Evolutionary conservation across 1,139 yeast species (phyloP), one percentile per base, ranked within the genome.

Genomic region (Komagataea norvegica): DNA sequence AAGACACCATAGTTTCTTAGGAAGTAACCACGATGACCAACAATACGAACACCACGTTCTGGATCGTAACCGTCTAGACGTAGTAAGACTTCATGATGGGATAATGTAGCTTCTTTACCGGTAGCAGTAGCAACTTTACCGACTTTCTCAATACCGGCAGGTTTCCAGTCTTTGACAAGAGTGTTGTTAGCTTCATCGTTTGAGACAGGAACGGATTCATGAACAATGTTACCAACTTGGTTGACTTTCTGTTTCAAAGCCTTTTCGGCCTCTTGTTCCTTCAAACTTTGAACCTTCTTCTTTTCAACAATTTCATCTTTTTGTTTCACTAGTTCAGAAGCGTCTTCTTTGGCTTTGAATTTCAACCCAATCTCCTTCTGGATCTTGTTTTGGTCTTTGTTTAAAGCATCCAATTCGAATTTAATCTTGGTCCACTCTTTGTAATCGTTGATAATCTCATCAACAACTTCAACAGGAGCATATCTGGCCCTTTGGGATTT

Each of bases 21-120:
- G 67, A 91, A 91, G 69, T 88, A 91, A 47, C 99, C 99, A 68
- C 99, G 84, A 74, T 91, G 99, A 46, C 99, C 99, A 42, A 91
- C 91, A 52, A 91, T 81, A 70, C 89, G 85, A 47, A 87, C 95
- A 62, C 99, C 99, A 69, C 99, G 84, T 67, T 91, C 98, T 50
- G 96, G 97, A 62, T 91, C 99, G 64, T 87, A 91, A 48, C 99
- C 99, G 58, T 91, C 96, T 52, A 91, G 72, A 68, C 97, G 80
- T 53, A 93, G 74, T 53, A 93, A 74, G 40, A 93, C 83, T 69
- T 91, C 98, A 61, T 91, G 98, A 62, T 91, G 98, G 24, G 97
- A 89, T 61, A 89, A 75, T 31, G 70, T 68, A 43, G 96, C 96
- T 51, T 80, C 79, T 36, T 74, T 70, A 44, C 84, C 82, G 35